These are phyloP conservation scores for Sorghum bicolor DNA, from an alignment of 176 grass and related monocot species.

Conservation along the genomic window Sorghum_bicolor_NCBIv3 NC_012876.2:4333001-4333500, in stretches of 20 bases:
- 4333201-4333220: too few relatives aligned
- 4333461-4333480: neutral
- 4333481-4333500: neutral
- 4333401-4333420: neutral
- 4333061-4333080: too few relatives aligned
- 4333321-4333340: neutral
- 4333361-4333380: neutral
- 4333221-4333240: neutral
- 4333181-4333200: too few relatives aligned
- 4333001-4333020: too few relatives aligned
- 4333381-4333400: neutral
- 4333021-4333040: too few relatives aligned
- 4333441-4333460: conserved; percentile 25
- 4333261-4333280: neutral
- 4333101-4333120: too few relatives aligned
- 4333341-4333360: neutral
- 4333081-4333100: too few relatives aligned
- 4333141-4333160: too few relatives aligned
- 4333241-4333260: neutral
- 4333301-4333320: neutral
- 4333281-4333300: neutral
- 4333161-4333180: too few relatives aligned
- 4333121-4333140: too few relatives aligned
- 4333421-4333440: conserved; percentile 10
- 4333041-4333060: too few relatives aligned